Conservation (phyloP, 805 yeast genomes). For the Candida chauliodis region DNA sequence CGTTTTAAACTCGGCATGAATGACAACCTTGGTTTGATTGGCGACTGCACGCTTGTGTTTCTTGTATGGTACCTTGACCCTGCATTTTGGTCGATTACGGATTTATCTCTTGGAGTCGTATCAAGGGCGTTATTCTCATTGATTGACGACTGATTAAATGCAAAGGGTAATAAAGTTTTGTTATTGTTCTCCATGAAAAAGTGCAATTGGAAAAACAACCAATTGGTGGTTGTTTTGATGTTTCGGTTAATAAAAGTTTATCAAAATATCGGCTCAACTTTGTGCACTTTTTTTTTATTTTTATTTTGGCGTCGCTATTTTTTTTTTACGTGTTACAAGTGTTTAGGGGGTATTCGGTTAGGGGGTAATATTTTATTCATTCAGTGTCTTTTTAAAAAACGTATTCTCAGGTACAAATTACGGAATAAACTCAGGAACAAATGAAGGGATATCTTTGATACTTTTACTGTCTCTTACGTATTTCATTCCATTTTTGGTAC, state of each 20-base stretch:
- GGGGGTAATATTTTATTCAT: neutral
- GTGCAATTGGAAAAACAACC: neutral
- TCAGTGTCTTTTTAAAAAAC: too few species aligned
- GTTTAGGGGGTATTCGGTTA: neutral
- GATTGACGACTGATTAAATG: slow-evolving; percentile 39
- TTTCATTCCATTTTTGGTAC: too few species aligned
- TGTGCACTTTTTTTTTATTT: neutral
- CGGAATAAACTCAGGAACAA: too few species aligned
- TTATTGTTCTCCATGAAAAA: slow-evolving; percentile 27
- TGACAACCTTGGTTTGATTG: slow-evolving; percentile 7
- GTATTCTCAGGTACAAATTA: too few species aligned
- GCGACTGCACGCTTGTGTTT: slow-evolving; percentile 10
- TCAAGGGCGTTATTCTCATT: slow-evolving; percentile 30
- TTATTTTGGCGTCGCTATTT: neutral
- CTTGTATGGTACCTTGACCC: slow-evolving; percentile 43
- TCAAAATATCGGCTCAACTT: slow-evolving; percentile 4
- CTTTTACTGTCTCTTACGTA: too few species aligned
- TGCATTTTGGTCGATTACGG: slow-evolving; percentile 42
- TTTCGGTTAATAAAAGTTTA: too few species aligned
- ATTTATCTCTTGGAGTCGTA: slow-evolving; percentile 38
- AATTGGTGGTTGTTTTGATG: too few species aligned
- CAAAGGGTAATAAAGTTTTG: slow-evolving; percentile 49
- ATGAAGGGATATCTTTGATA: too few species aligned
- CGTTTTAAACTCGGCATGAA: slow-evolving; percentile 27
- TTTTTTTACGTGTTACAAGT: neutral